Base-by-base conservation (phyloP, 1,139 yeast species). In the Candida sp. region DNA sequence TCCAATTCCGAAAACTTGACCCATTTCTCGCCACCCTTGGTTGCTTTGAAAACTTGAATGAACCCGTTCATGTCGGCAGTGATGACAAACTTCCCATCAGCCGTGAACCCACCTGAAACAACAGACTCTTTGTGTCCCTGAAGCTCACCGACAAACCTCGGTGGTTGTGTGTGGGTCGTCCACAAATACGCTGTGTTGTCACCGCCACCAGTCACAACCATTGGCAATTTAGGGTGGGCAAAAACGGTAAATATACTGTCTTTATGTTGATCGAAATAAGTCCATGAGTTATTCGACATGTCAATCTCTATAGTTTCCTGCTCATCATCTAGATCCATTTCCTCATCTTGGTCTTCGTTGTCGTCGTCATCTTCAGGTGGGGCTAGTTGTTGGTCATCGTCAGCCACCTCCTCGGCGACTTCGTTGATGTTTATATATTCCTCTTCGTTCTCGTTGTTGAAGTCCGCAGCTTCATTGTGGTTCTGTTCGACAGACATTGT, bases 31-130 rank as follows among this genome's bases (percentile, higher is more conserved):
- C 96, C 97, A 42, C 87, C 86, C 63, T 86, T 86, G 41, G 79
- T 70, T 2, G 92, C 73, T 63, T 84, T 83, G 74, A 88, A 90
- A 11, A 92, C 85, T 59, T 90, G 80, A 37, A 94, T 77, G 58
- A 84, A 84, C 50, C 99, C 99, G 48, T 85, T 85, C 99, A 94
- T 94, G 68, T 96, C 99, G 44, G 94, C 98, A 6, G 98, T 88
- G 7, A 94, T 81, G 41, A 90, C 77, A 63, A 75, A 91, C 46
- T 83, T 78, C 26, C 99, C 99, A 60, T 91, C 96, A 38, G 75
- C 70, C 1, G 97, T 86, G 69, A 96, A 94, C 0, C 86, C 90
- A 46, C 96, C 94, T 7, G 92, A 78, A 48, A 91, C 82, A 7
- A 94, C 96, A 30, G 96, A 88, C 66, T 94, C 99, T 41, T 86